Evolutionary conservation across 2,329 filamentous ascomycete species (phyloP).

Genomic region (Penicillium sp.): DNA sequence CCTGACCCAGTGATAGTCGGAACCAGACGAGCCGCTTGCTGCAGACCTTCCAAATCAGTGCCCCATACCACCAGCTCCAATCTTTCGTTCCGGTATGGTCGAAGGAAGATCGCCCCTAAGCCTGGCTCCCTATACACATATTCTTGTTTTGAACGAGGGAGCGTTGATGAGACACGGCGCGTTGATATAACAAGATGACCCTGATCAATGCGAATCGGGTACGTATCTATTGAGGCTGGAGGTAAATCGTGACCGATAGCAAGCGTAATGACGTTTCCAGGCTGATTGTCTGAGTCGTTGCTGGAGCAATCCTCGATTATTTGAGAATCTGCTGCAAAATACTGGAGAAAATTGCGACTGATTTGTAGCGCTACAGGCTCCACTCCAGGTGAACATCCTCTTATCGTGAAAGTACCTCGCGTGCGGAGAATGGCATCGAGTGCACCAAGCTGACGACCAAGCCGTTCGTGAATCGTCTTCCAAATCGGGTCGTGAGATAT

Average conservation of each 20-base stretch:
- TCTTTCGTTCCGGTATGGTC: slow-evolving; percentile 50
- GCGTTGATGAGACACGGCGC: background rate
- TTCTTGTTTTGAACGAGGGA: slow-evolving; percentile 11
- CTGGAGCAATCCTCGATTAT: slow-evolving; percentile 35
- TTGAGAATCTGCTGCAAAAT: slow-evolving; percentile 56
- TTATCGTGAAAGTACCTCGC: slow-evolving; percentile 48
- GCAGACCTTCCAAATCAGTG: slow-evolving; percentile 48
- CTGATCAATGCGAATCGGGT: slow-evolving; percentile 32
- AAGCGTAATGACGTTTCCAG: slow-evolving; percentile 51
- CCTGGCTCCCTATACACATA: slow-evolving; percentile 38
- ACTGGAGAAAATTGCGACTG: slow-evolving; percentile 60
- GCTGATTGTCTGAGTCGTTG: slow-evolving; percentile 1
- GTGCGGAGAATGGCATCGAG: slow-evolving; percentile 58
- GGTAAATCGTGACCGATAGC: slow-evolving; percentile 26
- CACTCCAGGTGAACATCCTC: slow-evolving; percentile 26
- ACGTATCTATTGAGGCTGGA: slow-evolving; percentile 16
- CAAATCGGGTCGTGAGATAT: slow-evolving; percentile 24
- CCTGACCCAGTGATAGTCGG: slow-evolving; percentile 60
- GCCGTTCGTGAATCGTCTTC: slow-evolving; percentile 37
- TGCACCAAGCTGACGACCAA: slow-evolving; percentile 53
- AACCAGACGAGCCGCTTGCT: slow-evolving; percentile 55
- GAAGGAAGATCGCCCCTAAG: slow-evolving; percentile 55
- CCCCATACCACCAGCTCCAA: slow-evolving; percentile 62
- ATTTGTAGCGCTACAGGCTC: slow-evolving; percentile 54
- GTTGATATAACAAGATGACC: slow-evolving; percentile 15